Conservation (phyloP, 768 basidiomycete species). For the Rhizopogon vesiculosus region DNA sequence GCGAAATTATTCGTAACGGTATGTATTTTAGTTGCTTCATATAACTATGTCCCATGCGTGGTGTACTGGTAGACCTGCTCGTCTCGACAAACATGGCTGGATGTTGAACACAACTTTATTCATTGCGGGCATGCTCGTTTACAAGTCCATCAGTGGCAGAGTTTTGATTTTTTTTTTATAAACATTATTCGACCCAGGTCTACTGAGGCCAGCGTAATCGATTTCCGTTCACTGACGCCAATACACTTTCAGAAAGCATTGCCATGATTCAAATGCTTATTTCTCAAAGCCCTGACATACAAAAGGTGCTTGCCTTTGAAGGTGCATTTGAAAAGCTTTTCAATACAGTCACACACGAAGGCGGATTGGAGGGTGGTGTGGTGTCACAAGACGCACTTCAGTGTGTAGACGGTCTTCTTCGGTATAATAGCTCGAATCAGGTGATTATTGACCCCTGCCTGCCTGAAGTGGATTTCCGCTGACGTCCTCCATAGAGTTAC, state of each 20-base stretch:
- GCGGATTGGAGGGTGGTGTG: constrained; percentile 88
- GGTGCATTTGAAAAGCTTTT: constrained; percentile 96
- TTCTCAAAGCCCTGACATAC: constrained; percentile 87
- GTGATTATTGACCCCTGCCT: constrained; percentile 33
- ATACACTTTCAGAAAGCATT: constrained; percentile 61
- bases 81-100: neutral
- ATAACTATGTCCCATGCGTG: neutral
- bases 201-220: neutral
- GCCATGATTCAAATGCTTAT: constrained; percentile 77
- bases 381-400: constrained; percentile 82
- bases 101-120: neutral
- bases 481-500: constrained; percentile 65
- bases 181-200: neutral
- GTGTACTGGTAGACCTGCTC: constrained; percentile 3
- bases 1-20: constrained; percentile 90
- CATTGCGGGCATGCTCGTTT: neutral
- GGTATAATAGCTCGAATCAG: constrained; percentile 94
- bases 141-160: neutral
- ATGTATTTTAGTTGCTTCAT: constrained; percentile 18
- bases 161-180: neutral
- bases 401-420: constrained; percentile 81
- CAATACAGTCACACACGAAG: constrained; percentile 80
- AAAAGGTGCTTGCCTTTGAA: constrained; percentile 95
- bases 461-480: constrained; percentile 5
- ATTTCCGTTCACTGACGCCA: neutral